These are phyloP conservation scores for Oenanthe javanica DNA, from an alignment of 140 eudicot species.

Conservation along the genomic window DNA sequence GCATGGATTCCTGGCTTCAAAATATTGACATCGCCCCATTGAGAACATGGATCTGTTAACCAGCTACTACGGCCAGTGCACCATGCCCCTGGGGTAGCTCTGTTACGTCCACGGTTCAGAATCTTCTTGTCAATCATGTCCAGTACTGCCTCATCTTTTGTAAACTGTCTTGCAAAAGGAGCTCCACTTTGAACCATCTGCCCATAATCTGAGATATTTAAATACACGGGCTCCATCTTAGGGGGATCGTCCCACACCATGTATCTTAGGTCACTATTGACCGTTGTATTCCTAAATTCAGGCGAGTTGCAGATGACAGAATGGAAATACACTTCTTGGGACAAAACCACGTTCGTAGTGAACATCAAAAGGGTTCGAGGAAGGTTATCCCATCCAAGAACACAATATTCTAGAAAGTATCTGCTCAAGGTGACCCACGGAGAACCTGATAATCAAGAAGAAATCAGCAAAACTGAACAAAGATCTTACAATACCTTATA, in stretches of 20 bases:
- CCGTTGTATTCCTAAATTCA: slow-evolving; percentile 73
- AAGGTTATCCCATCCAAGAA: slow-evolving; percentile 92
- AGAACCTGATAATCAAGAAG: slow-evolving; percentile 55
- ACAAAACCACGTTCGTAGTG: slow-evolving; percentile 51
- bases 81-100: slow-evolving; percentile 85
- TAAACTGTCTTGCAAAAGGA: slow-evolving; percentile 69
- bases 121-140: slow-evolving; percentile 69
- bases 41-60: slow-evolving; percentile 66
- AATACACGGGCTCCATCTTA: slow-evolving; percentile 83
- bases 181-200: slow-evolving; percentile 81
- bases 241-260: slow-evolving; percentile 94
- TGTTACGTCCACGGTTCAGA: slow-evolving; percentile 55
- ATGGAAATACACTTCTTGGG: slow-evolving; percentile 88
- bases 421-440: slow-evolving; percentile 94
- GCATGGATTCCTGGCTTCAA: slow-evolving; percentile 62
- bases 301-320: slow-evolving; percentile 82
- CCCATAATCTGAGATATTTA: slow-evolving; percentile 45
- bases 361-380: slow-evolving; percentile 91
- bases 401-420: slow-evolving; percentile 71
- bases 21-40: slow-evolving; percentile 80
- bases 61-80: slow-evolving; percentile 63
- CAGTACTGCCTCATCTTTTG: slow-evolving; percentile 55
- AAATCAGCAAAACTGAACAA: background rate
- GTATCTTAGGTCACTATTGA: slow-evolving; percentile 68
- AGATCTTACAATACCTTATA: background rate